phyloP scores from a whole-genome alignment of 2,329 filamentous ascomycete species.

The Onygena corvina region DNA sequence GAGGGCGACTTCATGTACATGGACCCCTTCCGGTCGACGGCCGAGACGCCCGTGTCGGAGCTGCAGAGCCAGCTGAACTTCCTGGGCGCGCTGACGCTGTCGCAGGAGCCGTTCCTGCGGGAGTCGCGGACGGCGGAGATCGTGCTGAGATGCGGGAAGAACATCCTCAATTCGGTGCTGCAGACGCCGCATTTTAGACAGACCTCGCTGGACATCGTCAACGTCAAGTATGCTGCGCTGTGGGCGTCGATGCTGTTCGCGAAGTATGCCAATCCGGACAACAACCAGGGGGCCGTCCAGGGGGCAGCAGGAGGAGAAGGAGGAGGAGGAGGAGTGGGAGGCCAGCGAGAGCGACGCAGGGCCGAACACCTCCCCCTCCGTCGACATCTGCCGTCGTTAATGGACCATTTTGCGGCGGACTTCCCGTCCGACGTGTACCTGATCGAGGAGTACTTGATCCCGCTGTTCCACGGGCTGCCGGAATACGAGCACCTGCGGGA shows the following conservation, averaged over 20 bases:
- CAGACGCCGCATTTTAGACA: slow-evolving; percentile 32
- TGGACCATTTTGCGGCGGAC: slow-evolving; percentile 51
- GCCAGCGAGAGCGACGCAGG: slow-evolving; percentile 24
- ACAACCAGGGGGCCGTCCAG: neutral
- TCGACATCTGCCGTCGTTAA: slow-evolving; percentile 52
- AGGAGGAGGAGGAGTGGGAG: slow-evolving; percentile 6
- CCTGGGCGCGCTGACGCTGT: slow-evolving; percentile 32
- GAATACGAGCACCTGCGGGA: slow-evolving; percentile 45
- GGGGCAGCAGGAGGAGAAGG: no score
- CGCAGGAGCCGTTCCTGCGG: slow-evolving; percentile 44
- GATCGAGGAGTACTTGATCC: slow-evolving; percentile 54
- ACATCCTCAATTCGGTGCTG: slow-evolving; percentile 63
- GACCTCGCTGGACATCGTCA: slow-evolving; percentile 42
- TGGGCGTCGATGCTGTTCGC: slow-evolving; percentile 55
- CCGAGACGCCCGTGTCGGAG: slow-evolving; percentile 51
- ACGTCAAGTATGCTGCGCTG: slow-evolving; percentile 57
- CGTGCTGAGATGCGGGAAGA: slow-evolving; percentile 63
- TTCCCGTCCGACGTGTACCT: slow-evolving; percentile 62
- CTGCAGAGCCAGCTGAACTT: slow-evolving; percentile 50
- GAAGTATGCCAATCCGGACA: slow-evolving; percentile 20
- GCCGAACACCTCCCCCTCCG: slow-evolving; percentile 42
- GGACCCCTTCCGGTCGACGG: slow-evolving; percentile 62
- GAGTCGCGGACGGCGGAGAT: slow-evolving; percentile 56
- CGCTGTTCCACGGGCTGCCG: slow-evolving; percentile 43
- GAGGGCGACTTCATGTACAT: slow-evolving; percentile 57